Base-by-base conservation (phyloP, 2,329 filamentous ascomycete species). In the Fusarium lateritium region DNA sequence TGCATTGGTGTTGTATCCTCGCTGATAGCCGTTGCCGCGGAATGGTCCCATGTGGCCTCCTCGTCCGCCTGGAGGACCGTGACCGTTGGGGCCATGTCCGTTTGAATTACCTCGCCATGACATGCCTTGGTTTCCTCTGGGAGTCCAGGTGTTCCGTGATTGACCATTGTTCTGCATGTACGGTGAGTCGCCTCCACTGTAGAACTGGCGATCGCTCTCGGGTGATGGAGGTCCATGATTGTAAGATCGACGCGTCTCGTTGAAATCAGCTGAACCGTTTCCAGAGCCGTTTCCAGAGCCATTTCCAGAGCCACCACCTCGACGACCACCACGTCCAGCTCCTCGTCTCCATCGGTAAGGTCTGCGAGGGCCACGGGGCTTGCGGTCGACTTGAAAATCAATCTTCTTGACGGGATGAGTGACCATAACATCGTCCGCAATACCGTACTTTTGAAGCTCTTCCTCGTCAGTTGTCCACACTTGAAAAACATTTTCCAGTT, bases 341-440 rank as follows among this genome's bases (percentile, higher is more conserved):
- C 74, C 75, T 21, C 76, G 65, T 46, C 69, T 71, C 65, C 73
- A 72, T 31, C 69, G 56, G n/a, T 72, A 73, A 3, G 72, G 53
- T 19, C 75, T 54, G 1, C 76, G 68, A n/a, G 62, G 39, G 2
- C 53, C 55, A 15, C 74, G 71, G 4, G 83, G 84, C 67, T 84
- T 85, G 6, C 81, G 79, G 11, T 85, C 88, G 22, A 91, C 82
- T 0, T 82, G 82, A 61, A 91, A 93, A 4, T 91, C 83, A 40
- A 93, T 92, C 65, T 80, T 84, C 71, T 89, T 87, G 45, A 93
- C 75, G 0, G 92, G 92, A 22, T 88, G 80, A 50, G 91, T 90
- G 0, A 90, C 90, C 87, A 91, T 92, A 43, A 88, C 81, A 8
- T 89, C 79, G 0, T 86, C 85, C 2, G 81, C 79, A 7, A 94